Base-by-base conservation (phyloP, 371 early-diverging fungal species). In the Ordospora colligata region DNA sequence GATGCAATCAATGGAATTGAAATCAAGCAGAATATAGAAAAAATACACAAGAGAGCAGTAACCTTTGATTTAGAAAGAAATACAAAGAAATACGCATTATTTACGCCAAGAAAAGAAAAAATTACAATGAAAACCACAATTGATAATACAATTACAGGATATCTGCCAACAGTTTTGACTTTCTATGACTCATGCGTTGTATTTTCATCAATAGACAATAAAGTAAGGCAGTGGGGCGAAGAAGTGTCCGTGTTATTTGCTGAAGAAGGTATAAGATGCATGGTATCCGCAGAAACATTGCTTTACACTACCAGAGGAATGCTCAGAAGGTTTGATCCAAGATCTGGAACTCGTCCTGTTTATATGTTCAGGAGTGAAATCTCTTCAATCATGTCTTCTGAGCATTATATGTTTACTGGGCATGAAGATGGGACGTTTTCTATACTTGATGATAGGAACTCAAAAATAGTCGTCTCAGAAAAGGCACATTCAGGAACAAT, bases 371-470 rank as follows among this genome's bases (percentile, higher is more conserved):
- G 46, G 10, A 54, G 40, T 49, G 74, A 78, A 25, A 62, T 78
- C 10, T 43, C 45, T 37, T 49, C 49, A 47, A 12, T 78, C 0
- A 9, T 32, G 3, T 69, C 66, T 9, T 2, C 14, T 10, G 63
- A 69, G 21, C 22, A 73, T 50, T 54, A 50, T 9, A 66, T 78
- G 40, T 74, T 37, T 17, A 75, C 71, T 50, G 75, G 80, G 10
- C 80, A 75, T 65, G 80, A 79, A 47, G 69, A 79, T 70, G 80
- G 79, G 9, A 54, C 37, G 19, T 37, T 78, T 10, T 66, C 44
- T 50, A 51, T 66, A 6, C 43, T 69, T 17, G 79, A 78, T 46
- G 45, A 51, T 50, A 68, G 73, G 17, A 64, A 58, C 12, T 46
- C 43, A 19, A 66, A 51, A n/a, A 49, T 42, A 22, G 22, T 73